phyloP scores from a whole-genome alignment of 805 yeast species.

The Starmera caribaea region DNA sequence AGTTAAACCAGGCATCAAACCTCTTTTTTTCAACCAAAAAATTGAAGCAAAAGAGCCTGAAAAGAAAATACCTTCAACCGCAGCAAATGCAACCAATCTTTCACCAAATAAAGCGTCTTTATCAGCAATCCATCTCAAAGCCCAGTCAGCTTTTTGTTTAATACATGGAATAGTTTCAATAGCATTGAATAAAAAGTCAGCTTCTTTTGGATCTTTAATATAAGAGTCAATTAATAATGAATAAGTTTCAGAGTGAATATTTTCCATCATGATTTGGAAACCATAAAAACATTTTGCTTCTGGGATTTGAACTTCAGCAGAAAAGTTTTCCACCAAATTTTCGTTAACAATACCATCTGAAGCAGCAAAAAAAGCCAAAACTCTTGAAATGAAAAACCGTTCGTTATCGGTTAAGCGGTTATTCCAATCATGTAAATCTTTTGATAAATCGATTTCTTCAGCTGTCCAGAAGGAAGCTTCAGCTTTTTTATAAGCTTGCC shows the following conservation, averaged over 20 bases:
- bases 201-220: conserved; percentile 92
- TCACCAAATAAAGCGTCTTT: conserved; percentile 85
- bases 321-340: conserved; percentile 93
- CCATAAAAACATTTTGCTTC: conserved; percentile 99
- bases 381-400: conserved; percentile 85
- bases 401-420: conserved; percentile 82
- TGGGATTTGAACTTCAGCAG: conserved; percentile 93
- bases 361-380: conserved; percentile 96
- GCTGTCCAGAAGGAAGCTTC: conserved; percentile 99
- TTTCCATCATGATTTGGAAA: conserved; percentile 99
- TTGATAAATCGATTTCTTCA: conserved; percentile 92
- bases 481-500: conserved; percentile 98
- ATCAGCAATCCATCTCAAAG: conserved; percentile 92
- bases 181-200: conserved; percentile 86
- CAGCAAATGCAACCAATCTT: conserved; percentile 96
- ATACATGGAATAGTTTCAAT: conserved; percentile 95
- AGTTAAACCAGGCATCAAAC: conserved; percentile 97
- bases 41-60: conserved; percentile 97
- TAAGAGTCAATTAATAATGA: conserved; percentile 90
- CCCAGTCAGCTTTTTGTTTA: conserved; percentile 98
- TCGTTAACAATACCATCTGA: conserved; percentile 98
- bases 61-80: conserved; percentile 98
- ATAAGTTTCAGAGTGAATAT: conserved; percentile 96
- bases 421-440: conserved; percentile 91
- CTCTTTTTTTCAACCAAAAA: conserved; percentile 98